Base-by-base conservation (phyloP, 2,329 filamentous ascomycete genomes). In the Alternaria ventricosa region DNA sequence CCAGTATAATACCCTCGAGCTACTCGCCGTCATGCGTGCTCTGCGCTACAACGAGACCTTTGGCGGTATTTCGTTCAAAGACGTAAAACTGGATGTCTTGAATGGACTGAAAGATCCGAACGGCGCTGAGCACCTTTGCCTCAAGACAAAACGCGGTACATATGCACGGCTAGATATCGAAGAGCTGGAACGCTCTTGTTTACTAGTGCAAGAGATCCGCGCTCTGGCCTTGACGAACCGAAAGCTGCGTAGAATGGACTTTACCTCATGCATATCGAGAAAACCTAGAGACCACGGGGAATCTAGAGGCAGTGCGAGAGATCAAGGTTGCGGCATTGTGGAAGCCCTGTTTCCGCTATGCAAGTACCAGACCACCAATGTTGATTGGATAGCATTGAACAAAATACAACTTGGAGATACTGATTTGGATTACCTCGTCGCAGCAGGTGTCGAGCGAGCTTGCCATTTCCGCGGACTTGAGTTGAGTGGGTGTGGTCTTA, bases 11-110 rank as follows among this genome's bases (percentile, higher is more conserved):
- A 81, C 84, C 5, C 75, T 89, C 23, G 90, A 92, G 72, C 79
- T 92, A n/a, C 83, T 92, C 28, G 89, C 90, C 5, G 85, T 92
- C n/a, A 86, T 91, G 83, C 85, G 90, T 64, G 85, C 90, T 10
- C 77, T 92, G 57, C 86, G 90, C 44, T 92, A 91, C 77, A 92
- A 92, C 71, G 89, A 92, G 71, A 86, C 84, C 1, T 92, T 92
- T 75, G 82, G 82, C 27, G 87, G 88, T 1, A 88, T 92, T 22
- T 92, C 90, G 0, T 92, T 92, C 72, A 85, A 85, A 27, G 86
- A 86, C 43, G 85, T 92, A 50, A 85, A 84, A 66, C 79, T 92
- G n/a, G 89, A 92, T 73, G 80, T 82, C 28, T 78, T 92, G n/a
- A 89, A 91, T 67, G 85, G 86, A 13, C 73, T 89, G 23, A 82